A percentile compares a stretch with the other conserved stretches of the same genome.
Conservation (phyloP, 371 early-diverging fungal genomes). For the Lichtheimia corymbifera region DNA sequence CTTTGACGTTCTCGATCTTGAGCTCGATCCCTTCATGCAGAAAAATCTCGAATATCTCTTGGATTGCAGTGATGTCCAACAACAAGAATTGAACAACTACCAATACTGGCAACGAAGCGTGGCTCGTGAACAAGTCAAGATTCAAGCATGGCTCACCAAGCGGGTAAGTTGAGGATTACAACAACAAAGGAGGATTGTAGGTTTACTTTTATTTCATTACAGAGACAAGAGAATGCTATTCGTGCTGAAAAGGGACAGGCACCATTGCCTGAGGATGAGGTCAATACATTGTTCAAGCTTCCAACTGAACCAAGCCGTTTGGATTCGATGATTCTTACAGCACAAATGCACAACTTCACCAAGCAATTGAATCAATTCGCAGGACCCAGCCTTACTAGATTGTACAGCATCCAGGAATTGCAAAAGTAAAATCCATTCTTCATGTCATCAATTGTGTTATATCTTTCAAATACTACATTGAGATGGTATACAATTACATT, state of each 20-base stretch:
- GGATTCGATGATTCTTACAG: conserved; percentile 83
- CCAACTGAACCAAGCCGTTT: conserved; percentile 90
- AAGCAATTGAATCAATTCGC: conserved; percentile 90
- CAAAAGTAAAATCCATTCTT: conserved; percentile 53
- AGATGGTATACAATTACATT: no score
- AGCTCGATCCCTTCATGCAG: conserved; percentile 79
- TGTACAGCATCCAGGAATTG: conserved; percentile 79
- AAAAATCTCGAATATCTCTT: conserved; percentile 87
- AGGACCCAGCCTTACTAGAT: conserved; percentile 85
- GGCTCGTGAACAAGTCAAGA: conserved; percentile 82
- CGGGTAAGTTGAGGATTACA: conserved; percentile 42
- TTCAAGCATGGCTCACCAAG: conserved; percentile 62
- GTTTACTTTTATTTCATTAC: conserved; percentile 21
- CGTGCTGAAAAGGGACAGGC: conserved; percentile 73
- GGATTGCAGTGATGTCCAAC: conserved; percentile 89
- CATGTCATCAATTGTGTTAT: no score
- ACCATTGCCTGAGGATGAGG: conserved; percentile 83
- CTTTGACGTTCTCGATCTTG: conserved; percentile 82
- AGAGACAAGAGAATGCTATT: conserved; percentile 79
- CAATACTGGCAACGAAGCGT: conserved; percentile 91
- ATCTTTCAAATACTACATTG: no score
- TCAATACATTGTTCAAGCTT: conserved; percentile 66
- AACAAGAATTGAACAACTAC: conserved; percentile 90
- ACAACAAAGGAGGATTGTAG: neutral
- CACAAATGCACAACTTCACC: conserved; percentile 89